phyloP scores from a whole-genome alignment of 805 yeast species.

The Teunomyces panamensis region DNA sequence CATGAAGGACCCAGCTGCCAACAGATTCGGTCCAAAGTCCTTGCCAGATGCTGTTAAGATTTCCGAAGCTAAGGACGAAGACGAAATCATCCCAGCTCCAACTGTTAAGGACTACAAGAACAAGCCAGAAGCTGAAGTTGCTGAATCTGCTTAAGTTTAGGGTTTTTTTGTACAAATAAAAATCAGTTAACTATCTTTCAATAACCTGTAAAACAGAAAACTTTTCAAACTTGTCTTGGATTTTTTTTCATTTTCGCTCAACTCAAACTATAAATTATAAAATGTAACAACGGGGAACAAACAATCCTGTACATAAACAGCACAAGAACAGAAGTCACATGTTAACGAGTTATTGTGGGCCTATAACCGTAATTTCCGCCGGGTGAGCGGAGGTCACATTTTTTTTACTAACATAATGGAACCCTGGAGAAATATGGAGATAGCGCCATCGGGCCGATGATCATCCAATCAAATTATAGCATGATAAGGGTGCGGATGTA shows the following conservation, averaged over 20 bases:
- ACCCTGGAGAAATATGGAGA: neutral
- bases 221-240: no score
- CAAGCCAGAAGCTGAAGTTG: conserved; percentile 31
- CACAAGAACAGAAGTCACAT: neutral
- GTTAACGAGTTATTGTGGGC: neutral
- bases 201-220: no score
- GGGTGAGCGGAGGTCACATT: neutral
- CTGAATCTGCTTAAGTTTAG: conserved; percentile 11
- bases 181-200: neutral
- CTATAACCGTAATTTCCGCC: neutral
- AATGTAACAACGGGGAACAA: no score
- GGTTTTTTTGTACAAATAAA: neutral
- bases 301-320: neutral
- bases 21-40: conserved; percentile 82
- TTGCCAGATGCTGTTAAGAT: conserved; percentile 94
- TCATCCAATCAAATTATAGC: neutral
- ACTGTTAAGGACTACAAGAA: conserved; percentile 70
- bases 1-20: conserved; percentile 96
- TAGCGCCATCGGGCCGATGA: conserved; percentile 1
- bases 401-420: neutral
- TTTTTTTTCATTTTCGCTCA: no score
- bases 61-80: conserved; percentile 92
- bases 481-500: neutral
- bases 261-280: no score
- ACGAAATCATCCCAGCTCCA: conserved; percentile 72